phyloP scores from a whole-genome alignment of 495 filamentous ascomycete species.

The Talaromyces liani region DNA sequence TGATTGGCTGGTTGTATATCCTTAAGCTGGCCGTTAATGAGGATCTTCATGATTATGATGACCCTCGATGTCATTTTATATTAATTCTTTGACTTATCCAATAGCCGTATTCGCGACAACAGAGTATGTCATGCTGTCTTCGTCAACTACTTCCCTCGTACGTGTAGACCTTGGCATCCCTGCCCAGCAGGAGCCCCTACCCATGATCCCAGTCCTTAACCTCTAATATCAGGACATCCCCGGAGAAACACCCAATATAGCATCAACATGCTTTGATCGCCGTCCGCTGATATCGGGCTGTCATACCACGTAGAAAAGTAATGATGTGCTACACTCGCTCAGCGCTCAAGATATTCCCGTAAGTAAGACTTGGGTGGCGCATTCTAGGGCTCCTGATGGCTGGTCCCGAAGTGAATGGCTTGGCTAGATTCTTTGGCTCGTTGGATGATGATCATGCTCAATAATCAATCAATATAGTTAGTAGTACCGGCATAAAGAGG shows the following conservation, averaged over 20 bases:
- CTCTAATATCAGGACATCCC: not conserved
- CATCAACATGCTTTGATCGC: not conserved
- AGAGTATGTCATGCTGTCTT: too few relatives aligned
- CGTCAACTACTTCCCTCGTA: not conserved
- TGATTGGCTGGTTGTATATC: not conserved
- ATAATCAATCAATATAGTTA: too few relatives aligned
- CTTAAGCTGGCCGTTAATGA: not conserved
- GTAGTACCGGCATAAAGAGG: too few relatives aligned
- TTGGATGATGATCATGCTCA: too few relatives aligned
- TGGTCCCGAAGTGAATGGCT: not conserved
- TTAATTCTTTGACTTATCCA: not conserved
- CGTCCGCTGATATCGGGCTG: not conserved
- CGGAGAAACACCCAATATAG: not conserved
- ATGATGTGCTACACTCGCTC: not conserved
- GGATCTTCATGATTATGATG: not conserved
- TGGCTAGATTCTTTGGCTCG: not conserved
- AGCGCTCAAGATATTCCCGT: not conserved
- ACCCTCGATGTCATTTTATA: not conserved
- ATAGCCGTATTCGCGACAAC: not conserved
- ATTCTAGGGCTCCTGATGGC: conserved; percentile 3
- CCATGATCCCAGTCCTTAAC: not conserved
- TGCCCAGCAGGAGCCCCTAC: not conserved
- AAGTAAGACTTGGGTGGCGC: not conserved
- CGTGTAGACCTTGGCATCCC: not conserved
- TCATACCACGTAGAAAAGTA: too few relatives aligned